Evolutionary conservation across 1,284 basidiomycete genomes (phyloP).

Genomic region (Fomitopsis betulina): DNA sequence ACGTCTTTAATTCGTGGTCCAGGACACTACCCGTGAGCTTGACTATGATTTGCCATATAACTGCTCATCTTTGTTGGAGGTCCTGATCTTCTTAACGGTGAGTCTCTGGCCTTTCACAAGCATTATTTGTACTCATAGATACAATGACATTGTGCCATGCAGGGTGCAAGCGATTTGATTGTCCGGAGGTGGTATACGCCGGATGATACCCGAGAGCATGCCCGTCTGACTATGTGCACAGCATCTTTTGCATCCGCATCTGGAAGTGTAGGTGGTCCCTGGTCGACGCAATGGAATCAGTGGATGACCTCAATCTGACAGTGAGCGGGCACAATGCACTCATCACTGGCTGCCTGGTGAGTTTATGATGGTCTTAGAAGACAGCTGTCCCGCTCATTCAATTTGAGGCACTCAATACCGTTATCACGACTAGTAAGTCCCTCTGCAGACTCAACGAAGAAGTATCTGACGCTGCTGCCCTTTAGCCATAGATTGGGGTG

Average conservation of each 20-base stretch:
- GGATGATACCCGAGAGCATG: not conserved
- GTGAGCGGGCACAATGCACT: not conserved
- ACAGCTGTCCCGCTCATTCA: not conserved
- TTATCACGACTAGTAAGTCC: not conserved
- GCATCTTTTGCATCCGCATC: not conserved
- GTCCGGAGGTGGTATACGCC: not conserved
- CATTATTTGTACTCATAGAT: not conserved
- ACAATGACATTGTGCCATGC: not conserved
- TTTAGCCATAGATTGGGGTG: not conserved
- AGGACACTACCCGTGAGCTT: not conserved
- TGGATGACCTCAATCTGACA: not conserved
- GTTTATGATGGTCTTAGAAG: not conserved
- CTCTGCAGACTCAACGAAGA: not conserved
- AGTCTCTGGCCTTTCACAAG: not conserved
- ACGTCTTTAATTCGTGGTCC: not conserved
- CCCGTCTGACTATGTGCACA: slow-evolving; percentile 7
- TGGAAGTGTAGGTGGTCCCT: not conserved
- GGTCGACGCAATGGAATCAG: not conserved
- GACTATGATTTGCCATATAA: too few species aligned
- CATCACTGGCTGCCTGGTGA: not conserved
- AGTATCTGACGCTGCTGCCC: not conserved
- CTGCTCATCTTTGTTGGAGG: not conserved
- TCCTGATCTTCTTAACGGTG: not conserved
- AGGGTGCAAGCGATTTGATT: not conserved
- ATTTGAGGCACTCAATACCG: not conserved